Base-by-base conservation (phyloP, 2,329 filamentous ascomycete species). In the Tolypocladium sp. region DNA sequence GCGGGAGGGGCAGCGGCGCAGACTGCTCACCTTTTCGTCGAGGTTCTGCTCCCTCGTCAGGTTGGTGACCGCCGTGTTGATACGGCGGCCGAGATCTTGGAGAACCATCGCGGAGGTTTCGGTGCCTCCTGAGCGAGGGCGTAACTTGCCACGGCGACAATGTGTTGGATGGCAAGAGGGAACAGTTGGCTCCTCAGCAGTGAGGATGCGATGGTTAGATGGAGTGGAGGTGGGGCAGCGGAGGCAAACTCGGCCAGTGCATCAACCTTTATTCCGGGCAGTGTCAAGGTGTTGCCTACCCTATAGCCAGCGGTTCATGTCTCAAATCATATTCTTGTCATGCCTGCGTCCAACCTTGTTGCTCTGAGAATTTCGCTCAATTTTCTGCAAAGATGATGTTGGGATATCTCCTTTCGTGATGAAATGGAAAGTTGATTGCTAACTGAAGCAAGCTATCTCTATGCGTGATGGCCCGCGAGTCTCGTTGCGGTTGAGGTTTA, bases 81-180 rank as follows among this genome's bases (percentile, higher is more conserved):
- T 97, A 79, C 94, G 94, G 82, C 93, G 92, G 68, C 94, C 94
- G 61, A 99, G 85, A 84, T 99, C 94, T 86, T 96, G 92, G 72
- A 99, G 89, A 83, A 99, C 94, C 94, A 99, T 99, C 72, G 70
- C 62, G 61, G 42, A 37, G 55, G 41, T 46, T 46, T 44, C 3
- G 9, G 30, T 35, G 30, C 55, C 55, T 38, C 55, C 55, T 27
- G 7, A 30, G 53, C 35, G 53, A 27, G 49, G 49, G 30, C 30
- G 20, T 20, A 15, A 15, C 4, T n/a, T 35, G 27, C 30, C 49
- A 22, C 30, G 30, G 49, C 49, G 49, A 22, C 49, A 37, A 35
- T 37, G 9, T 10, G 30, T 13, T 33, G 49, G 30, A 35, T 35
- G 49, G 20, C 49, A 37, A 33, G 15, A 52, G 12, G 30, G 20